A percentile compares a stretch with the other conserved stretches of the same genome.
phyloP scores from a whole-genome alignment of 176 grass and related monocot species.

The Zea luxurians region DNA sequence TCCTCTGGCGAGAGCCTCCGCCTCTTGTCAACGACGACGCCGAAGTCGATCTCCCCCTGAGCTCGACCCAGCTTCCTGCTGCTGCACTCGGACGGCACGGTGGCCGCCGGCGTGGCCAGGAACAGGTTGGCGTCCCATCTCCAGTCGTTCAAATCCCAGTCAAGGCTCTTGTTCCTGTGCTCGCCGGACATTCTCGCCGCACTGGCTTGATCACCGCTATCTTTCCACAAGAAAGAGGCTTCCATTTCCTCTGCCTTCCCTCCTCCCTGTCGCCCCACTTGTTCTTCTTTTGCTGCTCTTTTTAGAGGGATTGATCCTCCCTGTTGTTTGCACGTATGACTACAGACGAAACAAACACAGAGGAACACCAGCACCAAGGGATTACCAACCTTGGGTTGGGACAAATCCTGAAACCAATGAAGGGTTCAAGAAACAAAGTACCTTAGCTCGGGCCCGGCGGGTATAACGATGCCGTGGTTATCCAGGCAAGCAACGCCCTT shows the following conservation, averaged over 20 bases:
- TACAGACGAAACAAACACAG: slow-evolving; percentile 4
- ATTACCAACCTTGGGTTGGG: neutral
- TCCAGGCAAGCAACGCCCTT: neutral
- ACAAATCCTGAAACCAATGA: slow-evolving; percentile 17
- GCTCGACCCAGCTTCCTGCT: slow-evolving; percentile 37
- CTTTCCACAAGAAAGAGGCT: slow-evolving; percentile 14
- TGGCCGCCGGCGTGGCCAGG: slow-evolving; percentile 38
- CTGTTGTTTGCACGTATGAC: too few relatives aligned
- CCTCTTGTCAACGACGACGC: slow-evolving; percentile 53
- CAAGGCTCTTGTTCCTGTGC: slow-evolving; percentile 39
- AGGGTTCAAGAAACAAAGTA: neutral
- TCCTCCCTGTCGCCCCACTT: neutral
- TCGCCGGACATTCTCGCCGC: slow-evolving; percentile 24
- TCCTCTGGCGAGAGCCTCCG: slow-evolving; percentile 46
- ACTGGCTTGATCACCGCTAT: slow-evolving; percentile 3
- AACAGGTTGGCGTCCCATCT: slow-evolving; percentile 56
- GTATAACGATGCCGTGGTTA: neutral
- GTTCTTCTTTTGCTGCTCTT: neutral
- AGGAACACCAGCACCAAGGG: neutral
- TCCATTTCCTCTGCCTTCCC: slow-evolving; percentile 10
- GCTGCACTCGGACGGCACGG: slow-evolving; percentile 16
- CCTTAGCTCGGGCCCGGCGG: neutral
- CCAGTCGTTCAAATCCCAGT: slow-evolving; percentile 64
- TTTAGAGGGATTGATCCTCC: neutral
- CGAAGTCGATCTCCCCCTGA: slow-evolving; percentile 39